Base-by-base conservation (phyloP, 1,284 basidiomycete genomes). In the Cryptococcus sp. region DNA sequence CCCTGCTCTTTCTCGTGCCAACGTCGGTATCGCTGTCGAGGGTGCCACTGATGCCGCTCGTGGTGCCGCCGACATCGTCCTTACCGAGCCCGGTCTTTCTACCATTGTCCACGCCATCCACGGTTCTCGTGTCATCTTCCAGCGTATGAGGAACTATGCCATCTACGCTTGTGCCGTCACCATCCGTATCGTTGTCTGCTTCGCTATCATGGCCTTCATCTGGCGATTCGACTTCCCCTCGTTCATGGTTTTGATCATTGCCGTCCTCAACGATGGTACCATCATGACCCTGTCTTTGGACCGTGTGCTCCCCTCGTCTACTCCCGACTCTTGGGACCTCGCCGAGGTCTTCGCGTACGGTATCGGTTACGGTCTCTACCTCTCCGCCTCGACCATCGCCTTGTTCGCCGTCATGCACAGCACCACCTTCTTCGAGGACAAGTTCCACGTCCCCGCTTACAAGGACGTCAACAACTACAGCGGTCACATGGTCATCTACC, bases 211-310 rank as follows among this genome's bases (percentile, higher is more conserved):
- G 76, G 90, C 91, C 53, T 97, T 97, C 78, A 89, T 88, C 60
- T 61, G 93, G 88, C 87, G 89, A 83, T 93, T 93, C 80, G 90
- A 95, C 81, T 98, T 98, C 91, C 94, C 94, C 72, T 93, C 94
- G 17, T 98, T 98, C 87, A 97, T 98, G 94, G 88, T 98, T 66
- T 89, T 97, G 79, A 91, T 98, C 80, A 95, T 98, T 68, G 93
- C 94, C 61, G 85, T 97, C 54, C 83, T 97, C 69, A 98, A 98
- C 81, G 94, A 97, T 78, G 94, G 94, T 80, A 96, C 94, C 68
- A 95, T 98, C 85, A 97, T 98, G 93, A 98, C 94, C 13, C 85
- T 98, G 66, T 96, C 93, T 30, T 89, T 97, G 61, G 94, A 98
- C 80, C 92, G 94, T 80, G 94, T 97, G 64, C 81, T 97, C 72